phyloP scores from a whole-genome alignment of 805 yeast genomes.

The Lipomyces orientalis region DNA sequence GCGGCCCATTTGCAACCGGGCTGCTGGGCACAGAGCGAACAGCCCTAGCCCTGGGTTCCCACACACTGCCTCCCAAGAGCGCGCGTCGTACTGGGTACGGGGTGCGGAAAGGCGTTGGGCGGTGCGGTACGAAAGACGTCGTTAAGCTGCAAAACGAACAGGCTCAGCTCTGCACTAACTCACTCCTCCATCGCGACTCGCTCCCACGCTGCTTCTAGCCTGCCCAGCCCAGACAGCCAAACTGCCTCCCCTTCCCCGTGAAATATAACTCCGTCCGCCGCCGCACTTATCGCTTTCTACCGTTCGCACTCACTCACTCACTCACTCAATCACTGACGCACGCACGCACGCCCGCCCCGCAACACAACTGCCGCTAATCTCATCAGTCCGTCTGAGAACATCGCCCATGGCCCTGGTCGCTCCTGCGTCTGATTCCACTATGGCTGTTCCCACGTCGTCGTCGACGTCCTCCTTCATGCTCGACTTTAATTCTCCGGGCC shows the following conservation, averaged over 20 bases:
- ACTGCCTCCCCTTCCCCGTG: neutral
- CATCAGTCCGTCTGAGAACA: neutral
- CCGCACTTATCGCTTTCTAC: neutral
- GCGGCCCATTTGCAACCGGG: neutral
- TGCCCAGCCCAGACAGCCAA: neutral
- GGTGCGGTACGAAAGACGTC: neutral
- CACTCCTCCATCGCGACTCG: neutral
- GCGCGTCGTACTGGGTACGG: neutral
- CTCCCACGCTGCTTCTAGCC: neutral
- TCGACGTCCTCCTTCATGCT: constrained; percentile 1
- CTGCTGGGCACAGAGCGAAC: neutral
- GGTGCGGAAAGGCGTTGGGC: neutral
- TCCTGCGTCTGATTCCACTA: neutral
- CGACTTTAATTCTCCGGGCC: neutral
- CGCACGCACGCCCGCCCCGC: neutral
- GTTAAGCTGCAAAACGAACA: neutral
- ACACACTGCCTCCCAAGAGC: neutral
- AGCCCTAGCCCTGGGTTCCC: neutral
- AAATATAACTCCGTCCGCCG: neutral
- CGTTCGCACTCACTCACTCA: neutral
- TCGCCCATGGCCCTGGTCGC: constrained; percentile 1
- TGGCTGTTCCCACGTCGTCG: neutral
- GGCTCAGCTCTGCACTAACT: neutral
- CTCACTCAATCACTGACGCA: neutral
- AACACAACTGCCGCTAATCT: neutral